Evolutionary conservation across 2,329 filamentous ascomycete species (phyloP).

Genomic region (Neopestalotiopsis clavispora): DNA sequence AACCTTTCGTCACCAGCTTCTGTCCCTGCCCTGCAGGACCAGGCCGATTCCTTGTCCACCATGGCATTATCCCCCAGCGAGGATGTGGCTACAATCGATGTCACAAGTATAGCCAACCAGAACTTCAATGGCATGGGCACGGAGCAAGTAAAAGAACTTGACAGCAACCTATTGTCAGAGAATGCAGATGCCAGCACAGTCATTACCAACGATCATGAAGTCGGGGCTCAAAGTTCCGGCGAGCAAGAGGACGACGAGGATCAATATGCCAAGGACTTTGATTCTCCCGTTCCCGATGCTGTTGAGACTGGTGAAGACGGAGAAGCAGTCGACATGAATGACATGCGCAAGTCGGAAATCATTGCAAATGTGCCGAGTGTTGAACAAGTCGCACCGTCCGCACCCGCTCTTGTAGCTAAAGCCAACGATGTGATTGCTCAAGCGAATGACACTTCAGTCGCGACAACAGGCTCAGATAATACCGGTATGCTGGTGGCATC

Average conservation of each 20-base stretch:
- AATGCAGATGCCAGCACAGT: neutral
- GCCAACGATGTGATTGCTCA: neutral
- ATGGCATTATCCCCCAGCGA: constrained; percentile 40
- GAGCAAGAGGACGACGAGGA: constrained; percentile 39
- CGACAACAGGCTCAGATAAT: neutral
- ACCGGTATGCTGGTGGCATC: neutral
- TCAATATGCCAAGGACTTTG: constrained; percentile 57
- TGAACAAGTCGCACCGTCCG: constrained; percentile 20
- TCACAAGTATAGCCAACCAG: constrained; percentile 4
- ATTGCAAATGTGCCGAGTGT: constrained; percentile 23
- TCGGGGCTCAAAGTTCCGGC: neutral
- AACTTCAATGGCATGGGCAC: neutral
- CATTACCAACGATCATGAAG: neutral
- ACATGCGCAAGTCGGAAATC: neutral
- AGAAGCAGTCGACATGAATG: neutral
- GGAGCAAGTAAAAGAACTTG: constrained; percentile 10
- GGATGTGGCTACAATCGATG: constrained; percentile 21
- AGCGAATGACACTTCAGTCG: neutral
- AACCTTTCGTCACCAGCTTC: constrained; percentile 49
- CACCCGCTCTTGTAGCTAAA: neutral
- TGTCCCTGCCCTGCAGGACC: constrained; percentile 57
- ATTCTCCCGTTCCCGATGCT: constrained; percentile 49
- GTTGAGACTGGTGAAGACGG: constrained; percentile 37
- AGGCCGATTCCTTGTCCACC: constrained; percentile 54
- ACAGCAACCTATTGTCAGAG: neutral